Evolutionary conservation across 2,329 filamentous ascomycete species (phyloP), one percentile per base, ranked within the genome.

Genomic region (Ophiocordyceps sinensis): DNA sequence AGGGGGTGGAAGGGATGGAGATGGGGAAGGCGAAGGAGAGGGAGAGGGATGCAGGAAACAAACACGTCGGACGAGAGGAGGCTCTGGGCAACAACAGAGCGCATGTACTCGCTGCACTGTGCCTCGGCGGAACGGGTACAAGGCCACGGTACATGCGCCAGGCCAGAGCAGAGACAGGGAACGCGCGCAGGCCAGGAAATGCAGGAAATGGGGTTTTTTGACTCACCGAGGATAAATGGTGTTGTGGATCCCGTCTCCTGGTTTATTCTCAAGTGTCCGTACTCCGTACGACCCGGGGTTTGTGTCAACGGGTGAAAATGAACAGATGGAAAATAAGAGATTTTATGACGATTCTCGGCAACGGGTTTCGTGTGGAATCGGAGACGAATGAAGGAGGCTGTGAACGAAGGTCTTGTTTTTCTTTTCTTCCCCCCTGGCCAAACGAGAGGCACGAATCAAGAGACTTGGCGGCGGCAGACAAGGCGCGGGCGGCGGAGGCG

Each of bases 391-490:
- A 13, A 32, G 30, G 30, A 32, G 3, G 23, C 23, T 26, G 23
- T 26, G 23, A 26, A 26, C 6, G 23, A 26, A 26, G 23, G 23
- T 26, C 23, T 26, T 26, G 23, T 26, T 26, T 26, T 26, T 26
- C 56, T 54, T 55, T 51, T 45, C 48, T 41, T 47, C 53, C 52
- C 49, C 50, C 53, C 5, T 26, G 23, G 23, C 6, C 53, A 58
- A 63, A 62, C 59, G 60, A 63, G 55, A 45, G 60, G 55, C 56
- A 46, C 49, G 57, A 62, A 63, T 53, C 48, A 52, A 62, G 61
- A 19, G 19, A 19, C 19, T 19, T 19, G 19, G 19, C 19, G 47
- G 43, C 46, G 47, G 49, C 39, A 47, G 21, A 46, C 45, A 47
- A 47, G 44, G 44, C 9, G 23, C 23, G 9, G 5, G 23, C 23